Percentiles rank a stretch among this genome's conserved stretches.
Evolutionary conservation across 192 early-diverging fungal species (phyloP).

Genomic region (Backusella sp.): DNA sequence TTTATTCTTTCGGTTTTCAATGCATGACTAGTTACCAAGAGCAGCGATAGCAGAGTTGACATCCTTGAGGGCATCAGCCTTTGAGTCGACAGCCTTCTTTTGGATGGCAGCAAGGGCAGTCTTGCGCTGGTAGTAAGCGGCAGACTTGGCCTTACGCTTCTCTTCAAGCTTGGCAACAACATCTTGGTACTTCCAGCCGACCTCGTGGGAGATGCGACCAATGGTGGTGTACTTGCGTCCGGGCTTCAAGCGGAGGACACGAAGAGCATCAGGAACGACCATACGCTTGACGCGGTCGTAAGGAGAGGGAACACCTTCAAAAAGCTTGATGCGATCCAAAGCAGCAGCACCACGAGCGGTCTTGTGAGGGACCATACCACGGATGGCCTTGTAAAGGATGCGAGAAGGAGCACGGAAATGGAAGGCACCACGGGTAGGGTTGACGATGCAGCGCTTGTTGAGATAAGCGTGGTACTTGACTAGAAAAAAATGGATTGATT

Average conservation of each 20-base stretch:
- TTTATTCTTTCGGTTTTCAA: background rate
- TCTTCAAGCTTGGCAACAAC: conserved; percentile 96
- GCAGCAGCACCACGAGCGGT: conserved; percentile 96
- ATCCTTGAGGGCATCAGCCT: conserved; percentile 34
- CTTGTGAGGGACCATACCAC: conserved; percentile 99
- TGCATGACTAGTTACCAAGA: conserved; percentile 31
- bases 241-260: conserved; percentile 94
- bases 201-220: conserved; percentile 90
- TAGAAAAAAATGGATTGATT: conserved; percentile 32
- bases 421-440: conserved; percentile 96
- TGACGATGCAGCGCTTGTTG: conserved; percentile 96
- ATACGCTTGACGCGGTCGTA: conserved; percentile 97
- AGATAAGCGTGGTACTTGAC: conserved; percentile 96
- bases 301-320: conserved; percentile 97
- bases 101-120: conserved; percentile 51
- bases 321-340: conserved; percentile 97
- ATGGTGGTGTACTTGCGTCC: conserved; percentile 98
- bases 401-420: conserved; percentile 98
- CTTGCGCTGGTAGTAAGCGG: conserved; percentile 92
- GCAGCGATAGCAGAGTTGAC: conserved; percentile 34
- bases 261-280: conserved; percentile 95
- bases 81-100: conserved; percentile 35
- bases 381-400: conserved; percentile 95
- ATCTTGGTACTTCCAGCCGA: conserved; percentile 99
- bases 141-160: conserved; percentile 95